A percentile compares a stretch with the other conserved stretches of the same genome.
Evolutionary conservation across 129 eudicot species (phyloP).

Genomic region (Saussurea involucrata): DNA sequence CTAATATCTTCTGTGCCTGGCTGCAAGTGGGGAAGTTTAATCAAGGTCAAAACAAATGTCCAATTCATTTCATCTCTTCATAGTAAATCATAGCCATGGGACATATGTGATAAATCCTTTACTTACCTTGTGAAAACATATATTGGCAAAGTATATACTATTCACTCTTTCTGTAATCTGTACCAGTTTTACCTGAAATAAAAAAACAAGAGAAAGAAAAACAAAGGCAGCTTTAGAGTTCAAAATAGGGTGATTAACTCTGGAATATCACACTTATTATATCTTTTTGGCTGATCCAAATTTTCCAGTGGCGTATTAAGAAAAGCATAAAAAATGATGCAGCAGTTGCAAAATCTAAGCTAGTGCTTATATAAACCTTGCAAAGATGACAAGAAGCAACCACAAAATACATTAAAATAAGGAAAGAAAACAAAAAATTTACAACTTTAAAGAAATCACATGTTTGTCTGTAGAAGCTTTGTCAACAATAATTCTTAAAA

Average conservation of each 20-base stretch:
- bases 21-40: slow-evolving; percentile 34
- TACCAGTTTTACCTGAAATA: slow-evolving; percentile 64
- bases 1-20: slow-evolving; percentile 45
- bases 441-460: background rate
- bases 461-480: background rate
- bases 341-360: background rate
- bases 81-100: background rate
- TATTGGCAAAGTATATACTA: slow-evolving; percentile 48
- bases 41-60: slow-evolving; percentile 8
- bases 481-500: background rate
- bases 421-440: background rate
- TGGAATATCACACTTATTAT: background rate
- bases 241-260: background rate
- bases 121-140: slow-evolving; percentile 58
- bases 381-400: slow-evolving; percentile 1
- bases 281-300: too few relatives aligned
- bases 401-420: background rate
- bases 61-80: background rate
- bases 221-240: background rate
- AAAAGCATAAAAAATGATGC: slow-evolving; percentile 1
- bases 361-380: background rate
- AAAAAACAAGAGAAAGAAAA: background rate
- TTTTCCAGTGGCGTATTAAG: background rate
- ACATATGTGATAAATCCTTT: background rate
- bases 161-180: slow-evolving; percentile 64